Base-by-base conservation (phyloP, 2,329 filamentous ascomycete genomes). In the Pestalotiopsis sp. region DNA sequence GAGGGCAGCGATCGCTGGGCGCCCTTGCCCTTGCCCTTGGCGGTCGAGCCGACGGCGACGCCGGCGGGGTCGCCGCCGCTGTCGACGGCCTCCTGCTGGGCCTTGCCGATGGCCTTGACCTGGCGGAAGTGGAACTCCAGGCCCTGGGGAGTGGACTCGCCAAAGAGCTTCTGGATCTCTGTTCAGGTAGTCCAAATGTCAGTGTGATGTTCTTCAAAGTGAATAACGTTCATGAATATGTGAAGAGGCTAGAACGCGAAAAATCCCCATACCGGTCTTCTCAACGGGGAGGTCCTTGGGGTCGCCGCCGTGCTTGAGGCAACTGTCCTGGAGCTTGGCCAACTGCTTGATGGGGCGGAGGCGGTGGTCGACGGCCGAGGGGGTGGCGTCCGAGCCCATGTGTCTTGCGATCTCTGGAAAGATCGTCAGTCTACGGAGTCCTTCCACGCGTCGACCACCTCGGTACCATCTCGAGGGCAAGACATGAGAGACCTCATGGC, bases 161-260 rank as follows among this genome's bases (percentile, higher is more conserved):
- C 88, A 71, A 88, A 90, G 77, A 86, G 85, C 70, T 84, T 87
- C 69, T 86, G 84, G 64, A 90, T 89, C 58, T 88, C 88, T 90
- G 70, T 64, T n/a, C 2, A 36, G 31, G 23, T 12, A 2, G 23
- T 64, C 31, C 57, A 20, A 56, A 64, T 14, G 31, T 62, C 14
- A 36, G 27, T 20, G 27, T 36, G 20, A 9, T 36, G 5, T 17
- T 23, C 14, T 39, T 39, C 1, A 23, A n/a, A 9, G 0, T 13
- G 11, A 13, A 59, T 27, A 13, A 12, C 14, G 13, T 7, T 36
- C 39, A 17, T 12, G 17, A n/a, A 67, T 31, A n/a, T 39, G 20
- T 31, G 57, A 59, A 57, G 63, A 36, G 68, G 27, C 25, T 56
- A 62, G 31, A 31, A 27, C 20, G 59, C 6, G 36, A 68, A 52